These are phyloP conservation scores for Chlorella variabilis DNA, from an alignment of 163 green algal genomes.

Conservation along the genomic window DNA sequence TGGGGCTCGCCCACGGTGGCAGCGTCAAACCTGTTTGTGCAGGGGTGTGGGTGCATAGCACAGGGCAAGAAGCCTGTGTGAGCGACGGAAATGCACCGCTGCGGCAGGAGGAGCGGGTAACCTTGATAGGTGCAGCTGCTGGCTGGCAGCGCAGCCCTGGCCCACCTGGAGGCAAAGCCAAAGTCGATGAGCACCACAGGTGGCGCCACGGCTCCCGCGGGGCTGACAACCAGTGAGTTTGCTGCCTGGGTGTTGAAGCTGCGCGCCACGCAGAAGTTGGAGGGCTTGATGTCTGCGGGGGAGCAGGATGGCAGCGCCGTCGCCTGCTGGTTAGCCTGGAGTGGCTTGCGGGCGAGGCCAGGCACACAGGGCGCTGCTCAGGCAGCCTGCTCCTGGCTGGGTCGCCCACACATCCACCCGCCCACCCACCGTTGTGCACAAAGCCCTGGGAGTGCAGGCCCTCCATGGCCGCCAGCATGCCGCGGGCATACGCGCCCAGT, in stretches of 20 bases:
- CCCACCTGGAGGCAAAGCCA: slow-evolving; percentile 39
- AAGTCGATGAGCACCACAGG: slow-evolving; percentile 41
- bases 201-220: not conserved
- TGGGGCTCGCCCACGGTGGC: not conserved
- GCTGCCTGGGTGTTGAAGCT: not conserved
- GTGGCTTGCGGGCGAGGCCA: too few species aligned
- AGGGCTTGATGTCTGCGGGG: slow-evolving; percentile 53
- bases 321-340: too few species aligned
- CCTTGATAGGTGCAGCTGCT: too few species aligned
- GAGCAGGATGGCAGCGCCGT: too few species aligned
- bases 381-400: too few species aligned
- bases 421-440: slow-evolving; percentile 8
- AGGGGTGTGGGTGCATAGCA: too few species aligned
- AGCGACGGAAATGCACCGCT: too few species aligned
- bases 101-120: too few species aligned
- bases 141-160: not conserved
- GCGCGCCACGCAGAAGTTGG: slow-evolving; percentile 13
- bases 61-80: too few species aligned
- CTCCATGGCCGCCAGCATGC: slow-evolving; percentile 44
- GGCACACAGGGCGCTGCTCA: too few species aligned
- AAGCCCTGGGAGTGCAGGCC: slow-evolving; percentile 38
- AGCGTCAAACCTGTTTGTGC: slow-evolving; percentile 11
- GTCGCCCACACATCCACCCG: too few species aligned
- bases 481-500: slow-evolving; percentile 14
- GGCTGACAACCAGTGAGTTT: not conserved